phyloP scores from a whole-genome alignment of 306 rosid species.

The Lathyrus sativus region DNA sequence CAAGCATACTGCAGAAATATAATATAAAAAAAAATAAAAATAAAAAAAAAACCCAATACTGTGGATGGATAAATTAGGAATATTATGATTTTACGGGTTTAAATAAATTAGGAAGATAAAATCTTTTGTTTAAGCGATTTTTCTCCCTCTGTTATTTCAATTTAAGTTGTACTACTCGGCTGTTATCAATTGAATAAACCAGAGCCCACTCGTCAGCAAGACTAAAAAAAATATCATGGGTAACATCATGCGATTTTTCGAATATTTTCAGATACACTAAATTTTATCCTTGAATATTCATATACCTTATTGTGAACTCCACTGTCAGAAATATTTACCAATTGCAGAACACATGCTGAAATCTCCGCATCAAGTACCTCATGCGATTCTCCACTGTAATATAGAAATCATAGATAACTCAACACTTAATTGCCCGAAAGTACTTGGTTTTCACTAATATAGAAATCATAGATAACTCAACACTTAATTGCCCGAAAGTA shows the following conservation, averaged over 20 bases:
- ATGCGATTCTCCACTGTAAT: constrained; percentile 48
- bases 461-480: constrained; percentile 32
- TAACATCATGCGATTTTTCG: constrained; percentile 15
- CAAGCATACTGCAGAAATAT: neutral
- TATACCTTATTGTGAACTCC: constrained; percentile 53
- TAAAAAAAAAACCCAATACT: neutral
- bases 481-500: constrained; percentile 21
- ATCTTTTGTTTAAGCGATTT: neutral
- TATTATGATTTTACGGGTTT: neutral
- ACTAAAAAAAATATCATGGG: neutral
- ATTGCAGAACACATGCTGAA: constrained; percentile 51
- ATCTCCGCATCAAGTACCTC: constrained; percentile 53
- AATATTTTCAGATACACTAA: constrained; percentile 18
- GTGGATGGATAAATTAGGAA: neutral
- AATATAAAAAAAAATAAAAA: neutral
- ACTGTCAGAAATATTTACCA: constrained; percentile 48
- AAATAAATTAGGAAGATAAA: neutral
- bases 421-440: constrained; percentile 25
- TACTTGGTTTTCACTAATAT: neutral
- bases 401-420: constrained; percentile 28
- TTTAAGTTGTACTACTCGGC: no score
- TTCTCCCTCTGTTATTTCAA: no score
- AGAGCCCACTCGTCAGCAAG: neutral
- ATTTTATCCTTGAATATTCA: neutral
- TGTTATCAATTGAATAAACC: no score